phyloP scores from a whole-genome alignment of 2,329 filamentous ascomycete genomes.

The Eurotiales sp. region DNA sequence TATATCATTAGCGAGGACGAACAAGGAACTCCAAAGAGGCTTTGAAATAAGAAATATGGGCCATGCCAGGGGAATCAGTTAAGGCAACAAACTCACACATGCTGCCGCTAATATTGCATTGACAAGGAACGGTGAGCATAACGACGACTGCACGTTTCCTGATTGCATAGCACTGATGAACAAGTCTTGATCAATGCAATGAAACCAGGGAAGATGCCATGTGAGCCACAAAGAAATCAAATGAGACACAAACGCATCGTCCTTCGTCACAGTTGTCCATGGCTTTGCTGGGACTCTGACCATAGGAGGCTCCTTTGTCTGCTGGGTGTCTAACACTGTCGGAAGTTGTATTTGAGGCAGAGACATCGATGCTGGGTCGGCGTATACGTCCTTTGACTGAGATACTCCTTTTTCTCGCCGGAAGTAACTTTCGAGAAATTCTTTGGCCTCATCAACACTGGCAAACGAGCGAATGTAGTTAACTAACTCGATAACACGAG shows the following conservation, averaged over 20 bases:
- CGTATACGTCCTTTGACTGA: neutral
- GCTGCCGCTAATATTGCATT: conserved; percentile 73
- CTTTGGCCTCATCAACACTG: conserved; percentile 4
- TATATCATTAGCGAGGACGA: neutral
- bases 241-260: conserved; percentile 71
- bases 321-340: neutral
- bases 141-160: conserved; percentile 51
- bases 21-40: too few relatives aligned
- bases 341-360: neutral
- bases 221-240: conserved; percentile 90
- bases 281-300: conserved; percentile 31
- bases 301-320: conserved; percentile 28
- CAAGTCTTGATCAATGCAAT: conserved; percentile 74
- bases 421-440: neutral
- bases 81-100: conserved; percentile 25
- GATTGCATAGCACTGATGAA: conserved; percentile 51
- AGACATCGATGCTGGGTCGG: neutral
- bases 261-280: conserved; percentile 78
- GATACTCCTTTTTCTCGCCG: neutral
- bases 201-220: conserved; percentile 88
- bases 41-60: too few relatives aligned
- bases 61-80: too few relatives aligned
- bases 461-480: conserved; percentile 1
- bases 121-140: conserved; percentile 80
- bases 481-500: conserved; percentile 1